These are phyloP conservation scores for Dendrocalamus latiflorus DNA, from an alignment of 202 grass and related monocot genomes.

Conservation along the genomic window DNA sequence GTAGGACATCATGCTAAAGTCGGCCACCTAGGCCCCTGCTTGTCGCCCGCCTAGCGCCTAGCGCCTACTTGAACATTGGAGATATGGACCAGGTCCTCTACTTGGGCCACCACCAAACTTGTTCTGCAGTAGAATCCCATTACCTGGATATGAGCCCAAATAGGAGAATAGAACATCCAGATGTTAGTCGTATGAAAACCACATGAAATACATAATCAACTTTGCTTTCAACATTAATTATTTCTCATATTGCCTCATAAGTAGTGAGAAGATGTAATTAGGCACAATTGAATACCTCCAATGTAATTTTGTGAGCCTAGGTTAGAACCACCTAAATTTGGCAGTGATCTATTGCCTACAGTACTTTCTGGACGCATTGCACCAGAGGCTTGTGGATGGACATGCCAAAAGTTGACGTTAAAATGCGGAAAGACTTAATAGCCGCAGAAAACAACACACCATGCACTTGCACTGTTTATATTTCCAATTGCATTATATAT, in stretches of 20 bases:
- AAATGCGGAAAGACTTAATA: neutral
- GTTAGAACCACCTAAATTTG: slow-evolving; percentile 19
- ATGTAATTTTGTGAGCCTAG: slow-evolving; percentile 28
- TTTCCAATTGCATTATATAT: neutral
- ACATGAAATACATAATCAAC: neutral
- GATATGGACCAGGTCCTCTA: slow-evolving; percentile 17
- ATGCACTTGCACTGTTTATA: neutral
- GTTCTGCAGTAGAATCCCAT: slow-evolving; percentile 13
- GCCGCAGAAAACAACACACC: neutral
- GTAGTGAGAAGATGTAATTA: neutral
- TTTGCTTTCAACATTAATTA: neutral
- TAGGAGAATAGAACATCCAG: neutral
- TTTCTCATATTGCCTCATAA: neutral
- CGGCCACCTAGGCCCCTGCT: too few species aligned
- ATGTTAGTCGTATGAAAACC: neutral
- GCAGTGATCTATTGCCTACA: slow-evolving; percentile 22
- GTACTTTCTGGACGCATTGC: slow-evolving; percentile 24
- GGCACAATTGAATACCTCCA: slow-evolving; percentile 41
- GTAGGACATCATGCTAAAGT: too few species aligned
- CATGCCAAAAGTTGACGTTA: neutral
- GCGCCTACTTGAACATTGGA: too few species aligned
- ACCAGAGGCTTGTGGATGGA: slow-evolving; percentile 30
- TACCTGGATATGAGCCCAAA: neutral
- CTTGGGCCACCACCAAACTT: neutral
- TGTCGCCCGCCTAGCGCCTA: too few species aligned